Evolutionary conservation across 495 filamentous ascomycete species (phyloP), one percentile per base, ranked within the genome.

Genomic region (Aspergillus funiculosus): DNA sequence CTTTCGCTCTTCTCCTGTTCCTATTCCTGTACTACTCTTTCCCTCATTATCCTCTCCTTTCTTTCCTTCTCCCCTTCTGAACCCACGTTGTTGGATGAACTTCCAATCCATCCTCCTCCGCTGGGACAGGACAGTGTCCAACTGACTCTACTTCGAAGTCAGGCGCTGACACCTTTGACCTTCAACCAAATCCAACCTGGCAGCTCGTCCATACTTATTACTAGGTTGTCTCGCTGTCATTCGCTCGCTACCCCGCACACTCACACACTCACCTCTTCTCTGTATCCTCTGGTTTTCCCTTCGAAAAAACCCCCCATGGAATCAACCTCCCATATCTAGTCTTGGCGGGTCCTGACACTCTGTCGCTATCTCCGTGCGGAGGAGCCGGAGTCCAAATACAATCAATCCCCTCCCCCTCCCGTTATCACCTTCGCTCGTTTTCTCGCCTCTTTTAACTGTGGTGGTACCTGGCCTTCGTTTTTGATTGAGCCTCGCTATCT

Each of bases 331-430:
- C 45, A 48, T 34, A 18, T 22, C 46, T 46, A 53, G 44, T 46
- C 43, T 53, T 52, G 50, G 43, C 49, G 35, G 48, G 31, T 42
- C 44, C 48, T 53, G 50, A 52, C 46, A 53, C 44, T 37, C 37
- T 37, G 31, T 48, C 47, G 25, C 44, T 51, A 44, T 53, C 46
- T 43, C 44, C 41, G 48, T 48, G 52, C 51, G 53, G 48, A 52
- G 49, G 45, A 48, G 51, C 31, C 46, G 40, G 40, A 36, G 28
- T 41, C 31, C 24, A 18, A 46, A 51, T 37, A 40, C 32, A 35
- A 17, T 18, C 27, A 27, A 35, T 21, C 18, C 27, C 35, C 27
- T 36, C 29, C 36, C 31, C 32, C 36, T 38, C 21, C 13, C 15
- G 28, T 35, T 40, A 19, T 36, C 34, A 13, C 41, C 39, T 41